Base-by-base conservation (phyloP, 2,329 filamentous ascomycete species). In the Sordariomycetes sp. region DNA sequence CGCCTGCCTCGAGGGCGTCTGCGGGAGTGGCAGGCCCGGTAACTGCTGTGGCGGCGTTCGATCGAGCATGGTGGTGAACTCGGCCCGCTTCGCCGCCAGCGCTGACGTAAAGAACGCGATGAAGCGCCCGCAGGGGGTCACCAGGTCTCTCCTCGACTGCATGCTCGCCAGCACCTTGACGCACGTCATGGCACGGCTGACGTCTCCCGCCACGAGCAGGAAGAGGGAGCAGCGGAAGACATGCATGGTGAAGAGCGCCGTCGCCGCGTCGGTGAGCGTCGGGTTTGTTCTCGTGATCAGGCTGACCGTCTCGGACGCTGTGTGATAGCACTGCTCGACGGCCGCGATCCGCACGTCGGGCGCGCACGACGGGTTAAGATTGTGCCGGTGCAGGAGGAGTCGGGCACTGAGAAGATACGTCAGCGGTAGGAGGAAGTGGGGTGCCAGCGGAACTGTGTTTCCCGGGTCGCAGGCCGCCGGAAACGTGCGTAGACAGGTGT, bases 301-400 rank as follows among this genome's bases (percentile, higher is more conserved):
- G 28, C 80, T 80, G 0, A 88, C 85, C 0, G 91, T 96, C 62
- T 96, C 90, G 58, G 87, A 77, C 0, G 89, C 84, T 10, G 86
- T 84, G 7, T 77, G 76, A 2, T 86, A 80, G 67, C 92, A 96
- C 61, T 86, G 82, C 59, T 91, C 85, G 32, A 96, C 73, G 1
- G 94, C 90, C 7, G 82, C 79, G 3, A 77, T 71, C 51, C 92
- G 82, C 50, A 85, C 81, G 35, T 86, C 77, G 1, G 75, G 69
- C 0, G 85, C 77, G 65, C 86, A 90, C 10, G 76, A 75, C 0
- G 90, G 87, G 0, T 84, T 85, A 10, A 97, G 76, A 65, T 97
- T 96, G 65, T 95, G 90, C 50, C 94, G 83, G 69, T 96, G 89
- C 10, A 99, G 79, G 42, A 94, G 76, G 34, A 96, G 79, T n/a